A percentile compares a stretch with the other conserved stretches of the same genome.
Conservation (phyloP, 2,329 filamentous ascomycete species). For the Geosmithia putterillii region DNA sequence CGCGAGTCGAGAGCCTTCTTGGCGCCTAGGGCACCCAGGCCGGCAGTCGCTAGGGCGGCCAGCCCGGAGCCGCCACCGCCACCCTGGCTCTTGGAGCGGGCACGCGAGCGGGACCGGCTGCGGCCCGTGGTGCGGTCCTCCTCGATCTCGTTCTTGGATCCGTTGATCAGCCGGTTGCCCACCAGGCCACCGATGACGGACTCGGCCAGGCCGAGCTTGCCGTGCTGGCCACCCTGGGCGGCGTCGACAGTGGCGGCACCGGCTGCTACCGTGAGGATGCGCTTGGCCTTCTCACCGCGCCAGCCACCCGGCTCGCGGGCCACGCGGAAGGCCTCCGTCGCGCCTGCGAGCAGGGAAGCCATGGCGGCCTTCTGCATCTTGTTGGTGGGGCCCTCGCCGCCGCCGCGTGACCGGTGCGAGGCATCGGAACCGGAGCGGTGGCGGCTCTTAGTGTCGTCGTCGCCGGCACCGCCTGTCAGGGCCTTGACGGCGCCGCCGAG, state of each 20-base stretch:
- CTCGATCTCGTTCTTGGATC: slow-evolving; percentile 54
- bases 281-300: slow-evolving; percentile 85
- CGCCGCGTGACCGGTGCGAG: background rate
- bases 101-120: slow-evolving; percentile 57
- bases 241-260: slow-evolving; percentile 81
- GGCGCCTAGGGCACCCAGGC: slow-evolving; percentile 45
- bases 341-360: slow-evolving; percentile 80
- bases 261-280: slow-evolving; percentile 75
- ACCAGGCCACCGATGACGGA: slow-evolving; percentile 82
- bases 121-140: slow-evolving; percentile 47
- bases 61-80: slow-evolving; percentile 36
- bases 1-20: slow-evolving; percentile 43
- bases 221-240: slow-evolving; percentile 58
- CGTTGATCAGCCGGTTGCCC: slow-evolving; percentile 76
- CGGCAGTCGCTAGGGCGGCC: slow-evolving; percentile 51
- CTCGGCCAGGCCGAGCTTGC: slow-evolving; percentile 75
- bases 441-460: slow-evolving; percentile 32
- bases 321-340: slow-evolving; percentile 82
- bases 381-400: slow-evolving; percentile 27
- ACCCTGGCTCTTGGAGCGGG: slow-evolving; percentile 39
- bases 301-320: slow-evolving; percentile 82
- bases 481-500: slow-evolving; percentile 50
- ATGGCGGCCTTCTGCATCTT: slow-evolving; percentile 80
- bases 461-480: slow-evolving; percentile 35
- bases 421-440: slow-evolving; percentile 41